Conservation (phyloP, 169 alveolate species). For the Plasmodium chabaudi region DNA sequence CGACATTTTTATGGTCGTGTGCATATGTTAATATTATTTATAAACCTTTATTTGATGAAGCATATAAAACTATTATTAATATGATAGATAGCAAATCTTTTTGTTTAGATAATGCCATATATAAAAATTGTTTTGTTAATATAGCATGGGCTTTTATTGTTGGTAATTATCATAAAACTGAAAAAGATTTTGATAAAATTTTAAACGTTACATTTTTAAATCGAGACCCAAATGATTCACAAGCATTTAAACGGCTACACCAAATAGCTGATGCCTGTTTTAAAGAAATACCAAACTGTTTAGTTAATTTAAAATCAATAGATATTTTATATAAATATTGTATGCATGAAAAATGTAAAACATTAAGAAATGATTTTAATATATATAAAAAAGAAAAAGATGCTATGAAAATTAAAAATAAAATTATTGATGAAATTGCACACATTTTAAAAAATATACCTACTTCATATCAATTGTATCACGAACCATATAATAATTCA, state of each 20-base stretch:
- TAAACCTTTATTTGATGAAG: constrained; percentile 47
- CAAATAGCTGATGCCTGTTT: constrained; percentile 67
- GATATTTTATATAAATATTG: constrained; percentile 49
- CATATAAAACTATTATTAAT: constrained; percentile 7
- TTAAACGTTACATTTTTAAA: constrained; percentile 39
- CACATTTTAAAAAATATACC: constrained; percentile 6
- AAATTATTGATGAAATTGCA: constrained; percentile 35
- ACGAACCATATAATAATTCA: constrained; percentile 44
- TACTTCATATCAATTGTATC: constrained; percentile 28
- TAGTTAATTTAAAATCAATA: constrained; percentile 9
- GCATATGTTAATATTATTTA: constrained; percentile 49
- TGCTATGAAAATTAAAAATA: constrained; percentile 49
- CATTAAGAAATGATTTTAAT: constrained; percentile 46
- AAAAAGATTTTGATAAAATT: constrained; percentile 18
- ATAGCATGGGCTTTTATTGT: constrained; percentile 66
- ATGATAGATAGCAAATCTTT: neutral
- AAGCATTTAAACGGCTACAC: constrained; percentile 57
- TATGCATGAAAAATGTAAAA: constrained; percentile 53
- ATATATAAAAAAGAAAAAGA: constrained; percentile 62
- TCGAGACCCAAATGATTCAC: constrained; percentile 49
- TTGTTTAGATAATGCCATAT: constrained; percentile 2
- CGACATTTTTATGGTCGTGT: constrained; percentile 71
- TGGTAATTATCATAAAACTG: constrained; percentile 43
- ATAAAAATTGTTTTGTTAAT: constrained; percentile 59
- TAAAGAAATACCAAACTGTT: constrained; percentile 29